Conservation (phyloP, 2,329 filamentous ascomycete species). For the Calonectria montana region DNA sequence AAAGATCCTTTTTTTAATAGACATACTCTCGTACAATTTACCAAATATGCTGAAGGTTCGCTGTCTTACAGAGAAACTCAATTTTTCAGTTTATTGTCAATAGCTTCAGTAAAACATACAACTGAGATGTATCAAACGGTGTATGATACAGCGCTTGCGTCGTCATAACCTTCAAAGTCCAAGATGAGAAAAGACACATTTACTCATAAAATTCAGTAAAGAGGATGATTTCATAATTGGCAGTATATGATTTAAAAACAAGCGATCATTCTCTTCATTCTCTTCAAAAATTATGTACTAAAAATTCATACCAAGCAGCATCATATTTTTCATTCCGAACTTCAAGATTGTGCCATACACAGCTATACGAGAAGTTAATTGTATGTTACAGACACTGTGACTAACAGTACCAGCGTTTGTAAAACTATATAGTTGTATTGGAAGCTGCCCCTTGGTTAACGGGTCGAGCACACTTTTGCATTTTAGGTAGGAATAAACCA, state of each 20-base stretch:
- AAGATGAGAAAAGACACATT: neutral
- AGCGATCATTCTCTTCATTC: neutral
- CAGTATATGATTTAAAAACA: neutral
- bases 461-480: too few relatives aligned
- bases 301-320: neutral
- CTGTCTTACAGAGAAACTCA: slow-evolving; percentile 18
- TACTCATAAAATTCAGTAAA: neutral
- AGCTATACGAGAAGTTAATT: too few relatives aligned
- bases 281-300: neutral
- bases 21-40: neutral
- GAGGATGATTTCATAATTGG: neutral
- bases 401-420: too few relatives aligned
- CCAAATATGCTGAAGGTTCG: neutral
- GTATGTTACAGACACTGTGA: too few relatives aligned
- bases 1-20: slow-evolving; percentile 10
- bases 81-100: slow-evolving; percentile 3
- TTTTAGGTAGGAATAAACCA: too few relatives aligned
- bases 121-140: slow-evolving; percentile 6
- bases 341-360: too few relatives aligned
- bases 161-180: neutral
- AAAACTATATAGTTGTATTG: too few relatives aligned
- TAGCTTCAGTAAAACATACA: slow-evolving; percentile 15
- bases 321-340: neutral
- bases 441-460: too few relatives aligned
- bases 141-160: neutral